Percentiles rank a stretch among this genome's conserved stretches.
Conservation (phyloP, 2,329 filamentous ascomycete species). For the Pseudodiploospora longispora region DNA sequence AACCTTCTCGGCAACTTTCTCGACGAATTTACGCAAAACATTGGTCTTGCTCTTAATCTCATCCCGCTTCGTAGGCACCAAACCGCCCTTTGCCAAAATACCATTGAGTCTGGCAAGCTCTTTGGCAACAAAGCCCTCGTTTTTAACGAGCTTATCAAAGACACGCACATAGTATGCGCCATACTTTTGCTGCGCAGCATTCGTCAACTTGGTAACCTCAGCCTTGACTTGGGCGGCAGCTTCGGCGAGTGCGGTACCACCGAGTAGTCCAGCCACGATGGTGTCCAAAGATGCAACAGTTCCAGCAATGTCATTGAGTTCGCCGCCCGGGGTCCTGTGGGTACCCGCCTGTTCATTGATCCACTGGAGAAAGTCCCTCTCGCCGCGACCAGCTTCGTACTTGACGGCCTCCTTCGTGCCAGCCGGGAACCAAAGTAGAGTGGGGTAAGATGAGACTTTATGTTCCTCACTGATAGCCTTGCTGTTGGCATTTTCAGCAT, state of each 20-base stretch:
- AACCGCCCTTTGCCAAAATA: conserved; percentile 76
- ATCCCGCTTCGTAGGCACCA: conserved; percentile 79
- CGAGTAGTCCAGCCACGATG: conserved; percentile 66
- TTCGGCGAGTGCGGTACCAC: conserved; percentile 52
- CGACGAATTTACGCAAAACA: conserved; percentile 71
- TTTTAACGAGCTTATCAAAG: conserved; percentile 73
- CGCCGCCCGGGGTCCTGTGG: conserved; percentile 73
- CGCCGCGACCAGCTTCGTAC: conserved; percentile 70
- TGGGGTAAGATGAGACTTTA: conserved; percentile 81
- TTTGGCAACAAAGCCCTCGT: conserved; percentile 73
- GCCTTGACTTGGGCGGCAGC: conserved; percentile 65
- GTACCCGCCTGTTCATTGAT: conserved; percentile 86
- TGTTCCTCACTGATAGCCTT: conserved; percentile 71
- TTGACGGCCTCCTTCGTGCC: conserved; percentile 63
- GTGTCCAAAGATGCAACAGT: conserved; percentile 72
- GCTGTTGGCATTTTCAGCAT: conserved; percentile 80
- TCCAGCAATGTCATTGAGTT: conserved; percentile 69
- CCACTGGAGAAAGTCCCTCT: conserved; percentile 69
- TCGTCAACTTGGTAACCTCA: conserved; percentile 58
- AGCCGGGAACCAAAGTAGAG: conserved; percentile 94
- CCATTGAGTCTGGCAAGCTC: conserved; percentile 74
- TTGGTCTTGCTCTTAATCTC: conserved; percentile 82
- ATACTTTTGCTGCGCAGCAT: conserved; percentile 60
- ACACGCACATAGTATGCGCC: conserved; percentile 92
- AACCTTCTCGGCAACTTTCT: conserved; percentile 46